Evolutionary conservation across 2,329 filamentous ascomycete species (phyloP).

Genomic region (Thelonectria rubi): DNA sequence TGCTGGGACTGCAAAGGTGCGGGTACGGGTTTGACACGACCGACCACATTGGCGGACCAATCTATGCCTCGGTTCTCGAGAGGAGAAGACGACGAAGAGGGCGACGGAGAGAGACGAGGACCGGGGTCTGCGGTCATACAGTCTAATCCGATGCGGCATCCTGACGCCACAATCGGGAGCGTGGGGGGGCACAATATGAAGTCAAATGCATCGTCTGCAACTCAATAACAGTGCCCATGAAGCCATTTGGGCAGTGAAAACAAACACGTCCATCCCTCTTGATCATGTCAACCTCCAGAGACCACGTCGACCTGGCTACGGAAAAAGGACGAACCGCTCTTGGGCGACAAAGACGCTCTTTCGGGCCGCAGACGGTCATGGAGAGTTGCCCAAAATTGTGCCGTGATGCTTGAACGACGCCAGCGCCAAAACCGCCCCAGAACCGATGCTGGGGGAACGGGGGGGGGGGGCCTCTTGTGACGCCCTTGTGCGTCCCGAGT

Average conservation of each 20-base stretch:
- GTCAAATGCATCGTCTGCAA: no score
- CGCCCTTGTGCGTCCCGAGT: background rate
- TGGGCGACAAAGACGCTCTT: background rate
- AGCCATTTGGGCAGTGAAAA: no score
- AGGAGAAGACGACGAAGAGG: no score
- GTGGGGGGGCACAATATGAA: background rate
- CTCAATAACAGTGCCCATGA: no score
- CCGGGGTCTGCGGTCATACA: slow-evolving; percentile 4
- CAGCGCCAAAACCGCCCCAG: background rate
- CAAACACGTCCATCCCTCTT: no score
- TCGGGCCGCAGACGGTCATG: background rate
- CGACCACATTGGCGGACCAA: slow-evolving; percentile 4
- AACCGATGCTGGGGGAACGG: background rate
- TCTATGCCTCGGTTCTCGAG: slow-evolving; percentile 26
- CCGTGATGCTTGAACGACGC: background rate
- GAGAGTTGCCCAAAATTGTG: background rate
- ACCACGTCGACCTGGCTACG: background rate
- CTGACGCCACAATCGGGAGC: background rate
- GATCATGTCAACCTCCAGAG: no score
- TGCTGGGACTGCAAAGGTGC: slow-evolving; percentile 1
- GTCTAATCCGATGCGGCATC: slow-evolving; percentile 1
- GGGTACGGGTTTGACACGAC: background rate
- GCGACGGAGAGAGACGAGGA: no score
- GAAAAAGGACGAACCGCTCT: background rate
- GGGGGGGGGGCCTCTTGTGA: background rate